Conservation (phyloP, 305 asterid species). For the Fraxinus paxiana region DNA sequence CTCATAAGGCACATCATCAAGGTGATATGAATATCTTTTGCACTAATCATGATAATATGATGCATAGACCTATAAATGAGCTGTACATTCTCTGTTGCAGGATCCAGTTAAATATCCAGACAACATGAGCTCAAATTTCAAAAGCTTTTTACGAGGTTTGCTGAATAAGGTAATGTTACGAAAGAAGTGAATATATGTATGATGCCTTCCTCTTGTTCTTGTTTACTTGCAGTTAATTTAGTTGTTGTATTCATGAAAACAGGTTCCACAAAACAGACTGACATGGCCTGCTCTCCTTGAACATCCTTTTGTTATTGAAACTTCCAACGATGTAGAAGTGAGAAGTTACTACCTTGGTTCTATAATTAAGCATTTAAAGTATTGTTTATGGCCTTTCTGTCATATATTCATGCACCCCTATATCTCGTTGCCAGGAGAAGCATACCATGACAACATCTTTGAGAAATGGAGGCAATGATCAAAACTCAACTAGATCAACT, state of each 20-base stretch:
- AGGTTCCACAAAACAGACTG: slow-evolving; percentile 90
- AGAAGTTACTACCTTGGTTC: slow-evolving; percentile 27
- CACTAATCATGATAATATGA: slow-evolving; percentile 10
- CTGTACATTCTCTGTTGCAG: slow-evolving; percentile 39
- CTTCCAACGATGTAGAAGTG: slow-evolving; percentile 45
- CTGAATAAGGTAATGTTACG: slow-evolving; percentile 70
- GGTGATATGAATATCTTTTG: slow-evolving; percentile 41
- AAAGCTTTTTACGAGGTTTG: slow-evolving; percentile 85
- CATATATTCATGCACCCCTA: slow-evolving; percentile 15
- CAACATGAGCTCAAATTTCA: slow-evolving; percentile 77
- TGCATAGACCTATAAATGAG: slow-evolving; percentile 17
- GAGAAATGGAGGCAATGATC: slow-evolving; percentile 46
- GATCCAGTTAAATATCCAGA: slow-evolving; percentile 98
- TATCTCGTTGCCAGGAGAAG: slow-evolving; percentile 41
- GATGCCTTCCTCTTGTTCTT: slow-evolving; percentile 11
- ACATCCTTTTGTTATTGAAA: slow-evolving; percentile 86
- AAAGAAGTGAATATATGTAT: slow-evolving; percentile 15
- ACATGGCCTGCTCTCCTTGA: slow-evolving; percentile 98
- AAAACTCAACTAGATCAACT: slow-evolving; percentile 44
- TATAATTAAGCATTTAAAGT: slow-evolving; percentile 13
- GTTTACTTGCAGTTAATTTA: slow-evolving; percentile 27
- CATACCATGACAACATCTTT: slow-evolving; percentile 32
- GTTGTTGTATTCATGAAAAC: slow-evolving; percentile 27
- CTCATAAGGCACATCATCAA: slow-evolving; percentile 93
- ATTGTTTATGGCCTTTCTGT: slow-evolving; percentile 13